phyloP scores from a whole-genome alignment of 805 yeast genomes.

The Barnettozyma californica region DNA sequence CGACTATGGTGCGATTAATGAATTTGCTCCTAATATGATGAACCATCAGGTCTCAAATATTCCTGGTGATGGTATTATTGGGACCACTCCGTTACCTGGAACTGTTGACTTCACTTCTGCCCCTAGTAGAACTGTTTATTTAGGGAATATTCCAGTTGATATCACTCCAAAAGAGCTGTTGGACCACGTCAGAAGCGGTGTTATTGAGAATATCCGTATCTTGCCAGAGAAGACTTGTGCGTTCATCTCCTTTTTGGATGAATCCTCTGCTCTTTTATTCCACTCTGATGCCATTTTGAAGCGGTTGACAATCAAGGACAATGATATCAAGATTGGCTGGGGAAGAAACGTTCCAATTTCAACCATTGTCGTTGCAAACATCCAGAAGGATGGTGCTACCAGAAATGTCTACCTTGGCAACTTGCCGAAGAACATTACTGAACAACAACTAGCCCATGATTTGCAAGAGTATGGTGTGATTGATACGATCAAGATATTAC shows the following conservation, averaged over 20 bases:
- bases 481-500: constrained; percentile 75
- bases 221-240: constrained; percentile 88
- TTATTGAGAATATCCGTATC: constrained; percentile 72
- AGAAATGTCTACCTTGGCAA: constrained; percentile 90
- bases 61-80: constrained; percentile 10
- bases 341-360: constrained; percentile 74
- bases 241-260: constrained; percentile 83
- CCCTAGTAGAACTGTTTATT: constrained; percentile 80
- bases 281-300: constrained; percentile 91
- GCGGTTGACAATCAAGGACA: constrained; percentile 71
- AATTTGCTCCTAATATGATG: not conserved
- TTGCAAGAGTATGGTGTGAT: constrained; percentile 72
- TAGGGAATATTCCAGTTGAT: constrained; percentile 84
- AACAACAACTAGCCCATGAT: constrained; percentile 61
- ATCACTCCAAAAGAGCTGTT: constrained; percentile 75
- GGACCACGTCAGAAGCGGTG: constrained; percentile 88
- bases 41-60: not conserved
- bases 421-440: constrained; percentile 60
- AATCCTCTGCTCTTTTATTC: constrained; percentile 81
- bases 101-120: constrained; percentile 35
- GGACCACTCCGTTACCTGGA: constrained; percentile 3
- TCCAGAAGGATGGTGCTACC: constrained; percentile 83
- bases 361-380: constrained; percentile 69
- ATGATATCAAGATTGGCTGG: constrained; percentile 89
- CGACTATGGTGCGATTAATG: not conserved